phyloP scores from a whole-genome alignment of 2,329 filamentous ascomycete genomes.

The Colletotrichum gloeosporioides region DNA sequence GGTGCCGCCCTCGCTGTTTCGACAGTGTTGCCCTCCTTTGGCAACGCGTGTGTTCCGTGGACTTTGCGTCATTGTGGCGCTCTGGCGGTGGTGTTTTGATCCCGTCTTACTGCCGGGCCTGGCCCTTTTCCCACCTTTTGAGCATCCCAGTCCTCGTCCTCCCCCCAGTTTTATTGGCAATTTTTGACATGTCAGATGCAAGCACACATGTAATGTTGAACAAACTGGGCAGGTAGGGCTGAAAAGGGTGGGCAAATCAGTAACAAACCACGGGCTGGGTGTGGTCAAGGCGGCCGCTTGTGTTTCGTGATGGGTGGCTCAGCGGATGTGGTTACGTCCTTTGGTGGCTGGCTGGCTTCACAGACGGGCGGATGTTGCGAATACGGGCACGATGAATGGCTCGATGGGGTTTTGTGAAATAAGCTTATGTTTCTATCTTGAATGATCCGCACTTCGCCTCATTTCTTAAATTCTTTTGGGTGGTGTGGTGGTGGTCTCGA shows the following conservation, averaged over 20 bases:
- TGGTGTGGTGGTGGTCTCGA: not conserved
- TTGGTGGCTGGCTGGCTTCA: not conserved
- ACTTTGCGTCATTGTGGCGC: slow-evolving; percentile 14
- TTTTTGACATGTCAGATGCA: not conserved
- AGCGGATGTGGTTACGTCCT: not conserved
- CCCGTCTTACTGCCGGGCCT: not conserved
- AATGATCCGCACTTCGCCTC: not conserved
- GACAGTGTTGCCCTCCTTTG: not conserved
- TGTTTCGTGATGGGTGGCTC: not conserved
- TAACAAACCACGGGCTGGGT: not conserved
- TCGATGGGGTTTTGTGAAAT: not conserved
- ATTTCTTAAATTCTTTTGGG: not conserved
- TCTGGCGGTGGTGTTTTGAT: not conserved
- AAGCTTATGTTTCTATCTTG: not conserved
- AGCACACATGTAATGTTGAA: not conserved
- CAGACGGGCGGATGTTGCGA: not conserved
- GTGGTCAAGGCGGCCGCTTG: slow-evolving; percentile 5
- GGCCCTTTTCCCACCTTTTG: not conserved
- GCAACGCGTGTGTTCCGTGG: not conserved
- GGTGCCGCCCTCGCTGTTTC: not conserved
- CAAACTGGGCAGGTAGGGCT: not conserved
- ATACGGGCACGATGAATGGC: not conserved
- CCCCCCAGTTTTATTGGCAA: not conserved
- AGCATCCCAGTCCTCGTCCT: not conserved
- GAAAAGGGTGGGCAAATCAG: not conserved